A percentile compares a stretch with the other conserved stretches of the same genome.
Evolutionary conservation across 306 rosid species (phyloP).

Genomic region (Begonia peltatifolia): DNA sequence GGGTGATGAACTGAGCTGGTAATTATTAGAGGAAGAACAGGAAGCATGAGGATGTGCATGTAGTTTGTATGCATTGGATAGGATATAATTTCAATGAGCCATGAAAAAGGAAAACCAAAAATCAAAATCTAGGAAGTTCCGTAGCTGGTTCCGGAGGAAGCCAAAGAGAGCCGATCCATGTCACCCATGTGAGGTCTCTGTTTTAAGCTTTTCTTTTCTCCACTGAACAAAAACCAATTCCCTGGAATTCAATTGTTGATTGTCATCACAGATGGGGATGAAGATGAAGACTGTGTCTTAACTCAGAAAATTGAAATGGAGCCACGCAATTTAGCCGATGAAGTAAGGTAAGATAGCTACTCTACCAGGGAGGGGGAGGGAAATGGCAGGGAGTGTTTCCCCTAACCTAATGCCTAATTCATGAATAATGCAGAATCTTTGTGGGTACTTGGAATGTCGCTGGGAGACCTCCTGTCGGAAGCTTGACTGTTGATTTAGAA

Average conservation of each 20-base stretch:
- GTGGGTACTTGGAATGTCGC: conserved; percentile 96
- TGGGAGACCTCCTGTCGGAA: conserved; percentile 68
- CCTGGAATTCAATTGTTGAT: no score
- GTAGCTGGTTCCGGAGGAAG: conserved; percentile 38
- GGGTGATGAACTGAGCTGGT: background rate
- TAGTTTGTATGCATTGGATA: background rate
- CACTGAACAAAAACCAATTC: no score
- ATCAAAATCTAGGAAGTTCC: conserved; percentile 26
- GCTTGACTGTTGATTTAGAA: conserved; percentile 75
- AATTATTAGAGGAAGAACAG: background rate
- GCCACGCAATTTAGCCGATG: conserved; percentile 48
- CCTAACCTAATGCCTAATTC: background rate
- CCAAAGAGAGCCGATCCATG: conserved; percentile 28
- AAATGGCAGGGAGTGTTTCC: no score
- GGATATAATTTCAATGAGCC: conserved; percentile 3
- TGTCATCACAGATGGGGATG: conserved; percentile 28
- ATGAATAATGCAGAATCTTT: conserved; percentile 41
- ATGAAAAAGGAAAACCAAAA: conserved; percentile 36
- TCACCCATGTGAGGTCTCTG: conserved; percentile 35
- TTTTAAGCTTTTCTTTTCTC: conserved; percentile 9
- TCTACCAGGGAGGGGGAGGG: no score
- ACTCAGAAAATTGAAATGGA: conserved; percentile 35
- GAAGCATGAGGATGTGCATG: background rate
- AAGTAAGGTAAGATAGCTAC: conserved; percentile 39
- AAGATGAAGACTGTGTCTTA: conserved; percentile 28